Conservation (phyloP, 495 filamentous ascomycete species). For the Aspergillus campestris region DNA sequence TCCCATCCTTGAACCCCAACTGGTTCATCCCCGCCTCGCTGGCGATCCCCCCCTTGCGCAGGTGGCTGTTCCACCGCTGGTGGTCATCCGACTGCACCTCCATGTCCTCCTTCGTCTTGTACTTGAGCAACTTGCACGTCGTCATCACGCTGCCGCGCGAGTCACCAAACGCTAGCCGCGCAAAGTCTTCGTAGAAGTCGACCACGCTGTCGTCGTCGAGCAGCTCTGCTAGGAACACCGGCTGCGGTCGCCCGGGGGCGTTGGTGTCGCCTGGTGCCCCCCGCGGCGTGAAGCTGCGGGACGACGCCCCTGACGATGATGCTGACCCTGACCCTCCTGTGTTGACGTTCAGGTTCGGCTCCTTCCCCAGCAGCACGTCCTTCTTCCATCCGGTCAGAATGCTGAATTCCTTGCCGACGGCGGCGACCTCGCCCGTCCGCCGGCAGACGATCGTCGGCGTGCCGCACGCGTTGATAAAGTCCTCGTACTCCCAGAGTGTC, state of each 20-base stretch:
- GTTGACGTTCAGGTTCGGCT: slow-evolving; percentile 84
- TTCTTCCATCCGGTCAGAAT: slow-evolving; percentile 92
- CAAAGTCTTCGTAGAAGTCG: slow-evolving; percentile 94
- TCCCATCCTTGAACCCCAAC: slow-evolving; percentile 75
- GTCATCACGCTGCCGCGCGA: slow-evolving; percentile 74
- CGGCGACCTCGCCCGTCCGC: slow-evolving; percentile 85
- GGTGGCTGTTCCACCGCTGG: slow-evolving; percentile 35
- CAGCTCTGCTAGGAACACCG: slow-evolving; percentile 84
- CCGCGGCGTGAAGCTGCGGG: slow-evolving; percentile 45
- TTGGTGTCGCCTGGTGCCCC: slow-evolving; percentile 19
- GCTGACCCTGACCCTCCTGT: slow-evolving; percentile 35
- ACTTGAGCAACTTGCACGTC: slow-evolving; percentile 82
- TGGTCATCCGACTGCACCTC: slow-evolving; percentile 35
- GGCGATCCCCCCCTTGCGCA: slow-evolving; percentile 52
- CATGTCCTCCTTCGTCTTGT: slow-evolving; percentile 65
- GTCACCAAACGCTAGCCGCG: slow-evolving; percentile 81
- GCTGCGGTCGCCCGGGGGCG: slow-evolving; percentile 43
- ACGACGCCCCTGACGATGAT: slow-evolving; percentile 24
- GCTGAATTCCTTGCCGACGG: slow-evolving; percentile 88
- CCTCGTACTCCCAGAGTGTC: slow-evolving; percentile 83
- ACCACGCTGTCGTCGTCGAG: slow-evolving; percentile 90
- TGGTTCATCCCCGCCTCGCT: slow-evolving; percentile 67
- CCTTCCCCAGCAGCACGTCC: slow-evolving; percentile 80
- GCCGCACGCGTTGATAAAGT: slow-evolving; percentile 76
- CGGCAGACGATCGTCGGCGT: slow-evolving; percentile 88